A percentile compares a stretch with the other conserved stretches of the same genome.
These are phyloP conservation scores for Heimioporus sp. DNA, from an alignment of 768 basidiomycete genomes.

Conservation along the genomic window DNA sequence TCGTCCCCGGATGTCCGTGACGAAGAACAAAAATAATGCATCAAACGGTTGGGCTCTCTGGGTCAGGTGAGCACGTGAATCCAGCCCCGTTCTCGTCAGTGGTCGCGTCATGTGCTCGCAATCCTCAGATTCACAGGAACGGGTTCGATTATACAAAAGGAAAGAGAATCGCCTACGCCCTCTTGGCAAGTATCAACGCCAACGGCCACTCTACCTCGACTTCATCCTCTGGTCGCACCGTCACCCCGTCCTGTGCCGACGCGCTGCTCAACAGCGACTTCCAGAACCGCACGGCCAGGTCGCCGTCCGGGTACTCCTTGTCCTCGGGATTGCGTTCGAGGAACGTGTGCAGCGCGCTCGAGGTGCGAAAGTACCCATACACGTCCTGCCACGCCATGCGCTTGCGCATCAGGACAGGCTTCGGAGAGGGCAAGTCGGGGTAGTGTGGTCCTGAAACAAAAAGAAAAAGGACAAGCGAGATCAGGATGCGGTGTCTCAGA, in stretches of 20 bases:
- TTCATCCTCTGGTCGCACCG: slow-evolving; percentile 17
- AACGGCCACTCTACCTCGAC: slow-evolving; percentile 45
- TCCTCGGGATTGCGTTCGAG: slow-evolving; percentile 66
- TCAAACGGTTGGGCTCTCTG: no score
- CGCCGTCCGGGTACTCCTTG: slow-evolving; percentile 44
- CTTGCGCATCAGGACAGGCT: slow-evolving; percentile 53
- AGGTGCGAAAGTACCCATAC: slow-evolving; percentile 66
- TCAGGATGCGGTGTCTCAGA: no score
- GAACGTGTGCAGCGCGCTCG: slow-evolving; percentile 67
- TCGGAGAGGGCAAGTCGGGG: slow-evolving; percentile 34
- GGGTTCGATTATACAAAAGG: no score
- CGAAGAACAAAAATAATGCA: no score
- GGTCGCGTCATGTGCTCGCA: no score
- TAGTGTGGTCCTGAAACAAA: slow-evolving; percentile 37
- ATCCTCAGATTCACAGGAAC: no score
- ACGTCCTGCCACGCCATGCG: slow-evolving; percentile 65
- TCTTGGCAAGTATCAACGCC: slow-evolving; percentile 29
- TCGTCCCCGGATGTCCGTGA: no score
- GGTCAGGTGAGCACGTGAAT: no score
- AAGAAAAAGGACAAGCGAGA: no score
- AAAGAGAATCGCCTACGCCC: slow-evolving; percentile 3
- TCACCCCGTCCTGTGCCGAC: slow-evolving; percentile 21
- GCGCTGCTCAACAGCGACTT: slow-evolving; percentile 45
- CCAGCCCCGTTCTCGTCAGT: no score
- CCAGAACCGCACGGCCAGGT: slow-evolving; percentile 66